Base-by-base conservation (phyloP, 169 alveolate genomes). In the Blepharisma undulans region DNA sequence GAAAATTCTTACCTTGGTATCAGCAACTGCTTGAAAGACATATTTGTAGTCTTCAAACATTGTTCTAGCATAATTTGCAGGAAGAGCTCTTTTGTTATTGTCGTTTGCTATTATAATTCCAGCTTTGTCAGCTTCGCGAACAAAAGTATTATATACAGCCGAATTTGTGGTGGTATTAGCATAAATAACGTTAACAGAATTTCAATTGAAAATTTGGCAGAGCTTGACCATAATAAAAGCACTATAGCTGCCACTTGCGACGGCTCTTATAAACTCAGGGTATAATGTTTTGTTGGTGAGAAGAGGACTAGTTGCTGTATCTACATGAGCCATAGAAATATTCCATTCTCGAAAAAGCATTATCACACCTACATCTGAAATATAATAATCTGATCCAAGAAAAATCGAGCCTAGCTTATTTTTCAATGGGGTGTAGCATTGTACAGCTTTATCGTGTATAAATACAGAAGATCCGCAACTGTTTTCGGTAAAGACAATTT, bases 21-120 rank as follows among this genome's bases (percentile, higher is more conserved):
- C 16, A 16, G n/a, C 25, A 18, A 81, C 78, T 12, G 16, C 74
- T 81, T 81, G 78, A 32, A 81, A 81, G 18, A 81, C 74, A 27
- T 81, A 18, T 22, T 32, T 81, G 25, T 81, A 25, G 25, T 81
- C 78, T 81, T 81, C 88, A 25, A 81, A 81, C 16, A 25, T 79
- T 16, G 21, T 25, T 25, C 88, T 81, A 16, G 25, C 32, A 25
- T 81, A 81, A 18, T 27, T 22, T 25, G 14, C 88, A 27, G 66
- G 77, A 14, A 81, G 16, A 32, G 16, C 12, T 32, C 77, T 33
- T 16, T 27, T 12, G 16, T 66, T 19, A 16, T 66, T 19, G 16
- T 76, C 12, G 77, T 81, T 81, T 81, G 32, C 18, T 81, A 81
- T 32, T 16, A 25, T 76, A 21, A 76, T 76, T 19, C 29, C 84